Conservation (phyloP, 495 filamentous ascomycete genomes). For the Clavariopsis aquatica region DNA sequence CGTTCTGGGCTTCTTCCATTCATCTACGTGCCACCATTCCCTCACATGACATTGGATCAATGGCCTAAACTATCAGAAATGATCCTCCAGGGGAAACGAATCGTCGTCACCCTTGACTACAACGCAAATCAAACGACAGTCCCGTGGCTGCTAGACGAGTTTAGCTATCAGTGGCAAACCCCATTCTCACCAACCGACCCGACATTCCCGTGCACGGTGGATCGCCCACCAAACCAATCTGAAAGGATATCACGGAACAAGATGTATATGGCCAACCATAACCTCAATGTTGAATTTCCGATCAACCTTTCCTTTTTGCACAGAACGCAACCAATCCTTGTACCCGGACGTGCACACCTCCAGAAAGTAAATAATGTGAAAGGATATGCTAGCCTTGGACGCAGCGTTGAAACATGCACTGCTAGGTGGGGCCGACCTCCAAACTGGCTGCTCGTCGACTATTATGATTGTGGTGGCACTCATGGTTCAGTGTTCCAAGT, state of each 20-base stretch:
- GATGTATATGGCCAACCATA: conserved; percentile 90
- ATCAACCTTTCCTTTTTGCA: conserved; percentile 42
- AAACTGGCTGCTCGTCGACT: conserved; percentile 88
- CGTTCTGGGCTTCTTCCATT: conserved; percentile 67
- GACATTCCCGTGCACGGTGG: conserved; percentile 59
- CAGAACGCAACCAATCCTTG: conserved; percentile 55
- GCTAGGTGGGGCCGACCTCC: conserved; percentile 72
- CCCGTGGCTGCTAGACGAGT: conserved; percentile 68
- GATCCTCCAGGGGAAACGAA: conserved; percentile 67
- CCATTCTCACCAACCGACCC: conserved; percentile 63
- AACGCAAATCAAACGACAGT: conserved; percentile 74
- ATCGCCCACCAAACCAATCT: conserved; percentile 63
- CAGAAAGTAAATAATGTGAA: conserved; percentile 67
- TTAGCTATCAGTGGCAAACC: conserved; percentile 65
- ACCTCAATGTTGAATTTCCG: conserved; percentile 71
- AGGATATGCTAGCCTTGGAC: conserved; percentile 70
- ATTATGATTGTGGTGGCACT: conserved; percentile 69
- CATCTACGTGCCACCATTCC: conserved; percentile 66
- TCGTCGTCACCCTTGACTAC: conserved; percentile 75
- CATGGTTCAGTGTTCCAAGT: conserved; percentile 83
- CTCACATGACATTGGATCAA: conserved; percentile 67
- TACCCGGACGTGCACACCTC: conserved; percentile 68
- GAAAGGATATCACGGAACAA: conserved; percentile 56
- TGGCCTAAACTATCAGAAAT: conserved; percentile 83
- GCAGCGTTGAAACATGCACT: conserved; percentile 68